Evolutionary conservation across 768 basidiomycete species (phyloP).

Genomic region (Trametes villosa): DNA sequence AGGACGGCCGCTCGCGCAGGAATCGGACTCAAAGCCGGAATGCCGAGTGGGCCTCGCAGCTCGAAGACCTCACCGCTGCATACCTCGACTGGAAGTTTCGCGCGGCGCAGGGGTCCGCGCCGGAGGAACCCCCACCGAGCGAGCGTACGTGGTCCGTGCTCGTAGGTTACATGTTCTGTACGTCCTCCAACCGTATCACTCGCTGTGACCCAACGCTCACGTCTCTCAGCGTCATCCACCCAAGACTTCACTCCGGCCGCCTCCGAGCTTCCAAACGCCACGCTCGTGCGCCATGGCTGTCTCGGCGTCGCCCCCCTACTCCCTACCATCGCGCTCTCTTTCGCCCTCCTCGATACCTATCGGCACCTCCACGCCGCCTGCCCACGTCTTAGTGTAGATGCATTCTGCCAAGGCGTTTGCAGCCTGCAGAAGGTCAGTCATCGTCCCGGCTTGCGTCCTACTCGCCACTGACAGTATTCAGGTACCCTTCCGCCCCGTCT

Average conservation of each 20-base stretch:
- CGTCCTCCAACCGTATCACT: not conserved
- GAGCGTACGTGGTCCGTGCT: not conserved
- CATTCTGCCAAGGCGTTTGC: slow-evolving; percentile 20
- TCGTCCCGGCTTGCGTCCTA: not conserved
- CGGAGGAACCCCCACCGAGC: not conserved
- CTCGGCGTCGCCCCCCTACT: slow-evolving; percentile 27
- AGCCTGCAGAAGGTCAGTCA: slow-evolving; percentile 26
- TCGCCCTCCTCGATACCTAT: slow-evolving; percentile 29
- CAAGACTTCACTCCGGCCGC: not conserved
- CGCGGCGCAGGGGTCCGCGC: not conserved
- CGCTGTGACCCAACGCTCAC: not conserved
- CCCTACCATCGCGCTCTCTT: slow-evolving; percentile 23
- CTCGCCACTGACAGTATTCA: not conserved
- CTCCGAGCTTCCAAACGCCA: slow-evolving; percentile 19
- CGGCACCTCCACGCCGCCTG: slow-evolving; percentile 32
- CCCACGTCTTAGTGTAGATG: slow-evolving; percentile 32
- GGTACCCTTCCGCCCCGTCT: not conserved
- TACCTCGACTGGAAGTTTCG: not conserved
- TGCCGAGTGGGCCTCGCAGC: not conserved
- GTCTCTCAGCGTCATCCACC: not conserved
- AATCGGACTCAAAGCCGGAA: not conserved
- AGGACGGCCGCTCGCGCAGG: not conserved
- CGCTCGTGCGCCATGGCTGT: slow-evolving; percentile 28
- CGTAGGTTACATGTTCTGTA: not conserved
- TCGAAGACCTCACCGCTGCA: not conserved